Base-by-base conservation (phyloP, 2,329 filamentous ascomycete species). In the Hymenoscyphus salicellus region DNA sequence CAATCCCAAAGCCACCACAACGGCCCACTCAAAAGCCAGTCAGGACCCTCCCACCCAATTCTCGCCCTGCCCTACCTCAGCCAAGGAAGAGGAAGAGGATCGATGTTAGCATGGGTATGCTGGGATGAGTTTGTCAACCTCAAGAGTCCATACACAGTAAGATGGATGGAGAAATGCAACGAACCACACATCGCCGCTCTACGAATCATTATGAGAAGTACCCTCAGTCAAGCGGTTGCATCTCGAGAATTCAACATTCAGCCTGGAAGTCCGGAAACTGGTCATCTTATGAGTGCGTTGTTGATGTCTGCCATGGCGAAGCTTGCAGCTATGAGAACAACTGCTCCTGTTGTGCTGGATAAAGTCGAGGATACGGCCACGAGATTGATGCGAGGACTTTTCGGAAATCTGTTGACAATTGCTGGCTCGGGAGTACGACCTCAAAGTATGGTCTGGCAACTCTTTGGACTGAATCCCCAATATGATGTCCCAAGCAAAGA, bases 71-170 rank as follows among this genome's bases (percentile, higher is more conserved):
- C 67, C 63, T 66, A 69, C 41, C 55, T 67, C 7, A 58, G 16
- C 43, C 65, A 71, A 49, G 58, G 56, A 16, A 55, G 33, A 43
- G 67, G 67, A 23, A 62, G 43, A 5, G 72, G 72, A 23, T 73
- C 72, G 1, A 73, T 72, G 69, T 57, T 73, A 55, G 72, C 72
- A 30, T 73, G 71, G 71, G 71, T 73, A 5, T 73, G 72, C 58
- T 73, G 72, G 71, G 72, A 73, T 60, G 72, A 73, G 63, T 73
- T 73, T 61, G 71, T 73, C 36, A 70, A 72, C 46, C 72, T 73
- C 46, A 56, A 72, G 60, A 70, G 62, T 32, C 72, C 72, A 26
- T 73, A 68, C 33, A 70, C 58, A 0, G 65, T 73, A 6, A 63
- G 72, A 49, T 73, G 72, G 72, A 71, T 73, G 69, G 72, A 73